Evolutionary conservation across 2,329 filamentous ascomycete species (phyloP).

Genomic region (Microcyclosporella mali): DNA sequence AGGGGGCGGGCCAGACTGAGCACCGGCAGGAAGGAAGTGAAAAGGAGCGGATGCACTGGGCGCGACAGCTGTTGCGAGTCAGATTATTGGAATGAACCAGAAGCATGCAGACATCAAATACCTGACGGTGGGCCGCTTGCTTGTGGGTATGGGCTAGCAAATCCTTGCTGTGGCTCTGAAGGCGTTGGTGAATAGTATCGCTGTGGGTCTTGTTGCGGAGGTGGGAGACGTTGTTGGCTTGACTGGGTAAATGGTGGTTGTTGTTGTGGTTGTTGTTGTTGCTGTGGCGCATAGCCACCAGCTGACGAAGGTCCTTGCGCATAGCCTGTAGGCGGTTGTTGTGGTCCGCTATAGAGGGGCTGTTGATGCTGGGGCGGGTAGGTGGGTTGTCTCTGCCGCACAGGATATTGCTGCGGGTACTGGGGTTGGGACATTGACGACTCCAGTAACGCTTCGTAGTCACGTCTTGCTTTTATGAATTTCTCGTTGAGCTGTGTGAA

Average conservation of each 20-base stretch:
- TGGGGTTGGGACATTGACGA: conserved; percentile 94
- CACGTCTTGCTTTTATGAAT: conserved; percentile 95
- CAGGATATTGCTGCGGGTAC: conserved; percentile 37
- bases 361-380: conserved; percentile 26
- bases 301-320: conserved; percentile 29
- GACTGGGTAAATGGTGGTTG: conserved; percentile 28
- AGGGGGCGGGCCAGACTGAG: conserved; percentile 18
- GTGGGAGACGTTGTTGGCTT: conserved; percentile 25
- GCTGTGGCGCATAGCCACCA: conserved; percentile 26
- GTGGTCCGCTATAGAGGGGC: conserved; percentile 22
- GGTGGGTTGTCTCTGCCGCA: conserved; percentile 21
- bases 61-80: not conserved
- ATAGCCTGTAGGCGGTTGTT: conserved; percentile 40
- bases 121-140: conserved; percentile 19
- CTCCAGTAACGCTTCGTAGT: conserved; percentile 94
- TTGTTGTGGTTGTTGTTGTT: conserved; percentile 30
- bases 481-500: conserved; percentile 98
- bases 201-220: conserved; percentile 29
- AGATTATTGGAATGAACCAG: not conserved
- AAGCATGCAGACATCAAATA: not conserved
- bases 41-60: conserved; percentile 28
- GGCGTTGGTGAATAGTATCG: conserved; percentile 35
- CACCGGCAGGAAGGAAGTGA: conserved; percentile 33
- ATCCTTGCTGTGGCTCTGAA: conserved; percentile 27
- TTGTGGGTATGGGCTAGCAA: conserved; percentile 21